A percentile compares a stretch with the other conserved stretches of the same genome.
Conservation (phyloP, 1,284 basidiomycete genomes). For the Heterobasidion parviporum region DNA sequence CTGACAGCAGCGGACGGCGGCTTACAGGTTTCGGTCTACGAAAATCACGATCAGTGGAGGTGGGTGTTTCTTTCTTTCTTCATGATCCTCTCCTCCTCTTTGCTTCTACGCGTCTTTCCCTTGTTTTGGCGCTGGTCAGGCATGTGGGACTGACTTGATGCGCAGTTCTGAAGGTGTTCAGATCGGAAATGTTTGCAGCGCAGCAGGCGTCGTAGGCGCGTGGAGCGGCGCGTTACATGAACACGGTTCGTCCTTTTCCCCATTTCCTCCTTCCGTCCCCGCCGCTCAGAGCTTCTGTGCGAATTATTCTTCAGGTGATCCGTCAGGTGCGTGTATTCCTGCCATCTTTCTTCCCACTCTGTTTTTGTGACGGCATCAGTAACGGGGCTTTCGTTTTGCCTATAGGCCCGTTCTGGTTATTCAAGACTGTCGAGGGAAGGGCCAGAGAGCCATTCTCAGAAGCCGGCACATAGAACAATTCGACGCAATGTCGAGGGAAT, state of each 20-base stretch:
- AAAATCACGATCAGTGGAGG: slow-evolving; percentile 49
- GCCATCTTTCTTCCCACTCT: background rate
- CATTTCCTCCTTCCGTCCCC: background rate
- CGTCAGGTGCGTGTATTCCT: slow-evolving; percentile 36
- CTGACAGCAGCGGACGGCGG: background rate
- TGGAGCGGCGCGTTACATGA: slow-evolving; percentile 59
- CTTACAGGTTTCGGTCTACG: slow-evolving; percentile 39
- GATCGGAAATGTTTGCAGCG: slow-evolving; percentile 52
- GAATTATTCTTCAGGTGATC: slow-evolving; percentile 35
- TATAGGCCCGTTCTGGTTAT: slow-evolving; percentile 56
- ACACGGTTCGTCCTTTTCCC: slow-evolving; percentile 29
- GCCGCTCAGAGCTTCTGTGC: background rate
- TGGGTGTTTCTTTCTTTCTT: slow-evolving; percentile 15
- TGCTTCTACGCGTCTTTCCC: background rate
- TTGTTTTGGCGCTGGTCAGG: background rate
- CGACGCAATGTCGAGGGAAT: too few species aligned
- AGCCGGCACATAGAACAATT: too few species aligned
- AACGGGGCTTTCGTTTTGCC: background rate
- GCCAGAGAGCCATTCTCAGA: background rate
- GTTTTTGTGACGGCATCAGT: background rate
- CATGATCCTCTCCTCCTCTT: background rate
- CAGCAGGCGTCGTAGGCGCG: slow-evolving; percentile 52
- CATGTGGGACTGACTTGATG: background rate
- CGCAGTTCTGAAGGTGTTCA: slow-evolving; percentile 53
- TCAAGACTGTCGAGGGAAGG: slow-evolving; percentile 32